These are phyloP conservation scores for Starmera amethionina DNA, from an alignment of 805 yeast genomes.

Conservation along the genomic window DNA sequence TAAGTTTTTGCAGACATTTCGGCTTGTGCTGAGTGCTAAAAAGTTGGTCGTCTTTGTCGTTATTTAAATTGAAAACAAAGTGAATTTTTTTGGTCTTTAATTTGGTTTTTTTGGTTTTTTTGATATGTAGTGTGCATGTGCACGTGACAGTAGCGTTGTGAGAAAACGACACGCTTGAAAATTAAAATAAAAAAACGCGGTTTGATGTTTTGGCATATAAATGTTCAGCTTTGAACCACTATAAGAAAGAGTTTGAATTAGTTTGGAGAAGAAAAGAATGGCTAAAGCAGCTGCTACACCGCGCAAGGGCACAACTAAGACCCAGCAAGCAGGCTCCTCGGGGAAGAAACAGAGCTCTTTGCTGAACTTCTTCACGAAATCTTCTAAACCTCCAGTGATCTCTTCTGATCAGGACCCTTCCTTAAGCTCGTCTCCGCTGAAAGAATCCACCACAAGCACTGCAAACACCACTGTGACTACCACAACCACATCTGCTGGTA, in stretches of 20 bases:
- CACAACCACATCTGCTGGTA: background rate
- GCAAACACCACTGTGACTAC: background rate
- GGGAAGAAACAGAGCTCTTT: constrained; percentile 7
- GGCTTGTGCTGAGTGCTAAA: background rate
- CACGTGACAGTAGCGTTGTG: too few relatives aligned
- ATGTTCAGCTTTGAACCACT: too few relatives aligned
- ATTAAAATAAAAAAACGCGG: too few relatives aligned
- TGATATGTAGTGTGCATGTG: too few relatives aligned
- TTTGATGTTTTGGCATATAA: too few relatives aligned
- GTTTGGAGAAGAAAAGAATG: too few relatives aligned
- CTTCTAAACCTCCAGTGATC: background rate
- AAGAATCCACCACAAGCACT: background rate
- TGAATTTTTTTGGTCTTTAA: too few relatives aligned
- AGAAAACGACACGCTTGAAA: too few relatives aligned
- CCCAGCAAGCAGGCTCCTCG: background rate
- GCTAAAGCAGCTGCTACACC: background rate
- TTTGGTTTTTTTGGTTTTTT: too few relatives aligned
- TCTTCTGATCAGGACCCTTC: constrained; percentile 1
- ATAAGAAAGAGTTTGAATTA: too few relatives aligned
- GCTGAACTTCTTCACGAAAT: constrained; percentile 8
- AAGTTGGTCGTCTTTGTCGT: too few relatives aligned
- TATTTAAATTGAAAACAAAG: too few relatives aligned
- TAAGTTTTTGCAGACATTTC: constrained; percentile 25
- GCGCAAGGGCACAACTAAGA: background rate
- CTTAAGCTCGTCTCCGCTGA: constrained; percentile 6